Percentiles rank a stretch among this genome's conserved stretches.
phyloP scores from a whole-genome alignment of 257 asterid genomes.

The Jaltomata sinuosa region DNA sequence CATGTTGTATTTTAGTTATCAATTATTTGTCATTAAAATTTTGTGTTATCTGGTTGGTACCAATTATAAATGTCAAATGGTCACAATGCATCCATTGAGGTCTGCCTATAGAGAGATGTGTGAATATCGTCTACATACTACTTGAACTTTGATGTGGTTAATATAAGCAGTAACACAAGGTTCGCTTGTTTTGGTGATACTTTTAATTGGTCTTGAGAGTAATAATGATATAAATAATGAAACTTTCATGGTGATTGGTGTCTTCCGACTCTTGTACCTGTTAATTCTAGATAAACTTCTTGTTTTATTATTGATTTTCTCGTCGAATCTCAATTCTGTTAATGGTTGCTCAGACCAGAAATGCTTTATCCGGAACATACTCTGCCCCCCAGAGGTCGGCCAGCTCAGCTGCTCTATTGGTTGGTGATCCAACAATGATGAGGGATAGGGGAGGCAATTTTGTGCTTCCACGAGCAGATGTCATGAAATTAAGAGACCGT shows the following conservation, averaged over 20 bases:
- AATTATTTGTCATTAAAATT: neutral
- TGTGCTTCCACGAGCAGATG: slow-evolving; percentile 98
- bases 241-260: neutral
- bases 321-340: neutral
- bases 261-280: neutral
- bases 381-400: slow-evolving; percentile 99
- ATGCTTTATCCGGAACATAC: slow-evolving; percentile 95
- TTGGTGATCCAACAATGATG: slow-evolving; percentile 90
- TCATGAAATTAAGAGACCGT: slow-evolving; percentile 95
- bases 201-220: neutral
- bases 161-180: neutral
- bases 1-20: neutral
- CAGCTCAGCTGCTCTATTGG: slow-evolving; percentile 96
- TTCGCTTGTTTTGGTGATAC: neutral
- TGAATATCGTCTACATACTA: neutral
- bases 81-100: neutral
- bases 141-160: neutral
- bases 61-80: neutral
- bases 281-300: neutral
- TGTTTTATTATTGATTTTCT: slow-evolving; percentile 12
- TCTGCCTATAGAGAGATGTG: neutral
- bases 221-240: neutral
- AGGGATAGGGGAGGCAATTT: slow-evolving; percentile 96
- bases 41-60: neutral
- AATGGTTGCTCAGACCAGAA: slow-evolving; percentile 65